Evolutionary conservation across 352 stramenopile genomes (phyloP), one percentile per base, ranked within the genome.

Genomic region (Globisporangium recalcitrans): DNA sequence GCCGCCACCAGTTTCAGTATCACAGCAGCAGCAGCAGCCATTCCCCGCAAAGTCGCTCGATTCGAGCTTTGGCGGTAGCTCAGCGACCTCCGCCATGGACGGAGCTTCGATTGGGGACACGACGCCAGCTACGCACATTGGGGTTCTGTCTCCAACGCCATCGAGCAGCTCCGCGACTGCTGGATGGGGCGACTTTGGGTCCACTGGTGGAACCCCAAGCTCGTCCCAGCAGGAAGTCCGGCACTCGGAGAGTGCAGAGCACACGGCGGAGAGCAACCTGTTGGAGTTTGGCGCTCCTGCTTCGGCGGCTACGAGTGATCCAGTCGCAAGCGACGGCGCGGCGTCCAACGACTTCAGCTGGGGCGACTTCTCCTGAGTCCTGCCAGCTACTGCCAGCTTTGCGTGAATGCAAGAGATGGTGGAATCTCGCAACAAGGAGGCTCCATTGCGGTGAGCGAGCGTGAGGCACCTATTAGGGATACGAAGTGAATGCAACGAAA

Each of bases 341-440:
- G 19, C 11, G 13, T 46, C 38, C 10, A 21, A 46, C 16, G 48
- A 58, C 21, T 65, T 65, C 13, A 32, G 52, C n/a, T 65, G 60
- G 60, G 49, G 58, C 4, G n/a, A 53, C 26, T 65, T 60, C 52
- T 60, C 58, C 5, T 63, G 32, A 57, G 24, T 16, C n/a, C n/a
- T n/a, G 42, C 5, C 52, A 58, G 7, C 13, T n/a, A n/a, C n/a
- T n/a, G n/a, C n/a, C n/a, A n/a, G n/a, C n/a, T n/a, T n/a, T 11
- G n/a, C 29, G 11, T 44, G 19, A 21, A 26, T 47, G 19, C 52
- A 42, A n/a, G 19, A 58, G n/a, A 31, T 5, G 5, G 27, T 31
- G 27, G 2, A 31, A 31, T 31, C 27, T 31, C 27, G 27, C 27
- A 31, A 32, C 1, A n/a, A 40, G 8, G 21, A 29, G 44, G n/a